Evolutionary conservation across 2,329 filamentous ascomycete species (phyloP), one percentile per base, ranked within the genome.

Genomic region (Arachnomyces sp.): DNA sequence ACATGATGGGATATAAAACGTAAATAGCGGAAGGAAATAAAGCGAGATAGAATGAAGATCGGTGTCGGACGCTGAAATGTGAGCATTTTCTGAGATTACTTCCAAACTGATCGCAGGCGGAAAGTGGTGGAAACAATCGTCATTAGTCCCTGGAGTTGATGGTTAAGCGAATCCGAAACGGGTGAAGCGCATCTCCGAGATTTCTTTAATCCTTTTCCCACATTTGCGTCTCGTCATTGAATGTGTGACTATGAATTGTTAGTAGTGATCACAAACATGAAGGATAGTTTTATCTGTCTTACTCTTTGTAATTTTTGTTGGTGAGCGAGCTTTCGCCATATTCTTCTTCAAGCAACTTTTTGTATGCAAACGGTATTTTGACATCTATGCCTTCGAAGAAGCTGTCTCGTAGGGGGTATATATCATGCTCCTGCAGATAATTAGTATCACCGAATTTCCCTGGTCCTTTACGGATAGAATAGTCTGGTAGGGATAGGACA

Each of bases 341-440:
- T 52, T 80, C 75, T 36, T 74, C 68, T 3, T 63, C 56, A 33
- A 79, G 60, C 17, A 81, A 53, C 28, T 68, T 65, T 7, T 68
- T 63, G 54, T 79, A 80, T 9, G 69, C 67, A 50, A 71, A 79
- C 1, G 77, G 77, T 16, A 80, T 64, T 46, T 72, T 72, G 13
- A 72, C 73, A 0, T 67, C 62, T 4, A 69, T 61, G 31, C 62
- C 68, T 52, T 80, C 77, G 44, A 80, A 78, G 2, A 61, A 55
- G 39, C 65, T 73, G 31, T 72, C 65, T 12, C 75, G 67, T 9
- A 80, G 60, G 1, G 77, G 76, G 49, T 75, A 80, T 17, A 81
- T 72, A 31, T 76, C 68, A 28, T 67, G 60, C 42, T 69, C 68
- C 47, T 65, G 34, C 5, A 9, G 5, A 25, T 25, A 25, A 5